Evolutionary conservation across 768 basidiomycete species (phyloP).

Genomic region (Lactarius hatsudake): DNA sequence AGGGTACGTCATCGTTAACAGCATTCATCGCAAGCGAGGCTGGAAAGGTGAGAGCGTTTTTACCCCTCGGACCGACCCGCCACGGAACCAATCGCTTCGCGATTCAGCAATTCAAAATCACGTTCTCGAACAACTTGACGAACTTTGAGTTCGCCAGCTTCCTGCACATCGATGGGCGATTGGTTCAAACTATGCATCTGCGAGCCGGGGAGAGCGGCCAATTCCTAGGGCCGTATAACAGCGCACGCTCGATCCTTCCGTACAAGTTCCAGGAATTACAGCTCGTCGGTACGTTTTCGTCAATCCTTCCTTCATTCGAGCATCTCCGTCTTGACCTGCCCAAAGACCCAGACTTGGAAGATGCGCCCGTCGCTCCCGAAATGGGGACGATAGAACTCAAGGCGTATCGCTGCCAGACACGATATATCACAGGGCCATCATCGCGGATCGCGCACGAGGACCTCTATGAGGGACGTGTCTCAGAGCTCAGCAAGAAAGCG

Average conservation of each 20-base stretch:
- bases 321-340: background rate
- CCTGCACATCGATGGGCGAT: constrained; percentile 1
- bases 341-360: constrained; percentile 8
- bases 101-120: constrained; percentile 7
- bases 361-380: constrained; percentile 1
- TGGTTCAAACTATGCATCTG: background rate
- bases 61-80: background rate
- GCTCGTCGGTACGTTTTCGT: background rate
- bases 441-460: too few relatives aligned
- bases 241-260: background rate
- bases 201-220: background rate
- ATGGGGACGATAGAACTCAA: constrained; percentile 10
- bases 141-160: background rate
- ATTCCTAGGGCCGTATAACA: background rate
- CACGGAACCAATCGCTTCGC: background rate
- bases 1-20: background rate
- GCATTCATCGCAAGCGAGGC: constrained; percentile 16
- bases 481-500: constrained; percentile 12
- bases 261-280: constrained; percentile 11
- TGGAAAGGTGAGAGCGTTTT: constrained; percentile 12
- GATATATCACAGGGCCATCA: too few relatives aligned
- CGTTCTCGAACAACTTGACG: background rate
- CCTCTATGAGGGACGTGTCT: background rate
- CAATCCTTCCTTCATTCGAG: background rate
- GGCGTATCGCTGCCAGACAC: background rate